Conservation (phyloP, 2,329 filamentous ascomycete genomes). For the Penicillium sumatraense region DNA sequence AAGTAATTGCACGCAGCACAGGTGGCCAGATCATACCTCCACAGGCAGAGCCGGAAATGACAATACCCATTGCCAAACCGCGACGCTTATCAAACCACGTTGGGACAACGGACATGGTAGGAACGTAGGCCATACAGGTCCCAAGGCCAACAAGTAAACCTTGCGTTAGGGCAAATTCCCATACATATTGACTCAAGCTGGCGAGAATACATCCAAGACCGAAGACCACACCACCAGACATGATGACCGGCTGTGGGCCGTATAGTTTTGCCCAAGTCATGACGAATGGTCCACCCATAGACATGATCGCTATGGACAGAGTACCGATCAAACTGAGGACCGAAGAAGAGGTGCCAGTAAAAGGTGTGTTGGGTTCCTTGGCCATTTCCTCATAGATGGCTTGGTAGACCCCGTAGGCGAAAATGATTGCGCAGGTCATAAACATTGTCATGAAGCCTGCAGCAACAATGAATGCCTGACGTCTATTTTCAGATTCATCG, state of each 20-base stretch:
- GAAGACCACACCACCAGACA: slow-evolving; percentile 41
- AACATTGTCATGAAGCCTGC: slow-evolving; percentile 38
- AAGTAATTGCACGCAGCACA: slow-evolving; percentile 36
- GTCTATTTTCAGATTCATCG: neutral
- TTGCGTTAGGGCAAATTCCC: slow-evolving; percentile 42
- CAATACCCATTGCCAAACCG: slow-evolving; percentile 46
- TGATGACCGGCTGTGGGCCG: slow-evolving; percentile 36
- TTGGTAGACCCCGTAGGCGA: slow-evolving; percentile 50
- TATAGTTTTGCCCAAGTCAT: slow-evolving; percentile 42
- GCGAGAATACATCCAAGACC: slow-evolving; percentile 39
- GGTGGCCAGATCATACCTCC: slow-evolving; percentile 48
- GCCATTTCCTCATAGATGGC: slow-evolving; percentile 45
- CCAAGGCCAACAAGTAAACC: slow-evolving; percentile 46
- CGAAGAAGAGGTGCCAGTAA: slow-evolving; percentile 39
- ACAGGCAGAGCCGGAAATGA: slow-evolving; percentile 45
- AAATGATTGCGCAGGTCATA: slow-evolving; percentile 44
- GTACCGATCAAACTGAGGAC: slow-evolving; percentile 47
- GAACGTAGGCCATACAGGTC: slow-evolving; percentile 45
- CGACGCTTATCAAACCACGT: slow-evolving; percentile 44
- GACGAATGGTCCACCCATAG: slow-evolving; percentile 42
- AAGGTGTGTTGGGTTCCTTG: slow-evolving; percentile 33
- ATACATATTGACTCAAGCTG: slow-evolving; percentile 38
- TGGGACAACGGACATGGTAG: slow-evolving; percentile 44
- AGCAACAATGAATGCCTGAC: slow-evolving; percentile 23
- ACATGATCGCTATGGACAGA: slow-evolving; percentile 43